Base-by-base conservation (phyloP, 495 filamentous ascomycete species). In the Pseudoneurospora amorphoporcata region DNA sequence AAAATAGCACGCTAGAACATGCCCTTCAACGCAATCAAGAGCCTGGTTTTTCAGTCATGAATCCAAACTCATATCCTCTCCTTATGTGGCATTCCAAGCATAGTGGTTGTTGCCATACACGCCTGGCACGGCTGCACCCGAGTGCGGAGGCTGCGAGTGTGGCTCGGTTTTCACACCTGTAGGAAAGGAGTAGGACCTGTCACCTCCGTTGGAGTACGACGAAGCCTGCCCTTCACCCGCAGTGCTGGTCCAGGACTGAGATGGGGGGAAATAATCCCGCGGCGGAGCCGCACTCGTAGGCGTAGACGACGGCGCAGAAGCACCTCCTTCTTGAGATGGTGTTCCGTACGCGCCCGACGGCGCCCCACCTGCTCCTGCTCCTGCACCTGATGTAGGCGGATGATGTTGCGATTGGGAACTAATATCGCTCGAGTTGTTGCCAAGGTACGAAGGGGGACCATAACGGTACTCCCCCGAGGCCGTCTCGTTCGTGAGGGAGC, bases 381-480 rank as follows among this genome's bases (percentile, higher is more conserved):
- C 73, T 39, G 75, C 23, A 14, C 70, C 69, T n/a, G 70, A 47
- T 10, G 58, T 72, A 5, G 74, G 73, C 45, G 77, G 71, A 69
- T 73, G 75, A 17, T 80, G 77, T 42, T 81, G 80, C 23, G 80
- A 80, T 37, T 78, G 78, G 3, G 81, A 78, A 68, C 77, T 80
- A 32, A 83, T 68, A 53, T 83, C 82, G 72, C 71, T 78, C 3
- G 79, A 74, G 68, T 72, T 76, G 45, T 70, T 73, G 29, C 76
- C 69, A 19, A 72, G 69, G 65, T 79, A 79, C 7, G 81, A 75
- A 16, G 83, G 78, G 12, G 84, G 83, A 2, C 83, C 84, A 74
- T 86, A 86, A 40, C 84, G 81, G 72, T 86, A 86, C 70, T 86
- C 84, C 71, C 81, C 78, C 9, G 81, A 79, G n/a, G 79, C 72